Evolutionary conservation across 345 rosid species (phyloP), one percentile per base, ranked within the genome.

Genomic region (Euclidium syriacum): DNA sequence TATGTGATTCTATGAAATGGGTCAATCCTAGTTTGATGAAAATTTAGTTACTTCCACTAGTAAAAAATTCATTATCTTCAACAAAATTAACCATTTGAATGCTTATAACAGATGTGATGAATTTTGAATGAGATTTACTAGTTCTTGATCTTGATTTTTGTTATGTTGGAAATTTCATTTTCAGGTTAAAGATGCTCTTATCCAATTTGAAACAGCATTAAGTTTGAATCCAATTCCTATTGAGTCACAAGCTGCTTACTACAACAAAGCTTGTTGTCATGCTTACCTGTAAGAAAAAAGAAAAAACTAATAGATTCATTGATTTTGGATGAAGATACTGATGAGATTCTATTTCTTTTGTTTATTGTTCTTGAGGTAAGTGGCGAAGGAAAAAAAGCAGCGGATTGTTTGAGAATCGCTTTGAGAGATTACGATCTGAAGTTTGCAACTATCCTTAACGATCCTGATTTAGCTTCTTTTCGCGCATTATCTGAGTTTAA

Each of bases 201-300:
- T 67, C 41, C 86, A 80, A 74, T 94, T 90, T 79, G 97, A 94
- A 66, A 83, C 76, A 10, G 95, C 96, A 10, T 80, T 90, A 62
- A 83, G 65, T 70, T 73, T 94, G 65, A 72, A 87, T 73, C 96
- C 97, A 59, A 84, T 75, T 32, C 80, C 86, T 32, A 36, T 66
- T 12, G 99, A 87, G 76, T 80, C 96, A 62, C 99, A 90, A 76
- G 97, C 99, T 74, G 95, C 97, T 32, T 82, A 83, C 40, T 90
- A 90, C 71, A 87, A 90, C 79, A 94, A 94, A 82, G 96, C 97
- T 29, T 87, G 96, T 66, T 90, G 97, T 74, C 95, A 84, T 79
- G 91, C 91, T 58, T 90, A 80, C 78, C 63, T 77, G 96, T 85
- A 78, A 42, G 69, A n/a, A n/a, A n/a, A n/a, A n/a, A n/a, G n/a